Evolutionary conservation across 192 early-diverging fungal genomes (phyloP), one percentile per base, ranked within the genome.

Genomic region (Backusella westeae): DNA sequence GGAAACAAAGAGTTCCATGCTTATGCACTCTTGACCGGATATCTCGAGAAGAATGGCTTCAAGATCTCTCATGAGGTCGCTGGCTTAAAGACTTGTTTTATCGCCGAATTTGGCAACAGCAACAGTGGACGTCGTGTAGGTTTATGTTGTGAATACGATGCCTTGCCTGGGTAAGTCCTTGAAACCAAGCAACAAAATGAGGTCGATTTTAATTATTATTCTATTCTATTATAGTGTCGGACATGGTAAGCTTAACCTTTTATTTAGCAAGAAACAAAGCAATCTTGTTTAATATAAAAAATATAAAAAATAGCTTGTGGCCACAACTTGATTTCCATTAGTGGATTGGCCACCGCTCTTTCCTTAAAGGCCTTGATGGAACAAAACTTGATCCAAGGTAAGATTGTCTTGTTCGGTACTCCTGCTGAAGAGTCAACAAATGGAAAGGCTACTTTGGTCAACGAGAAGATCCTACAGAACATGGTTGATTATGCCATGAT

Each of bases 1-100:
- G 85, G 82, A 8, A 69, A 86, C 29, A n/a, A 89, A 67, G 92
- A 93, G 73, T 72, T 77, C 67, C 75, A 82, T 26, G 94, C 95
- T 7, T 88, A 91, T 76, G 78, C 84, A 2, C 49, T 91, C 12
- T 84, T 96, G 66, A 87, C 90, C 0, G 75, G 88, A 12, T 94
- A 90, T 80, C 79, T 96, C 7, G 83, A 88, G 70, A 74, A 71
- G 56, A 82, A 89, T 46, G 92, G 91, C 15, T 95, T 93, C 75
- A 32, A 71, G 0, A 86, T 95, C 21, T 81, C 86, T 15, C 85
- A 82, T 4, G 59, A 85, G 15, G 90, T 87, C 6, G 90, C 74
- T 81, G 91, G 87, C 0, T 69, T 96, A 14, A 78, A 88, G 34
- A 96, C 95, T 1, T 91, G 92, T 0, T 96, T 96, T 79, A 77